A percentile compares a stretch with the other conserved stretches of the same genome.
Conservation (phyloP, 371 early-diverging fungal species). For the Funneliformis caledonium region DNA sequence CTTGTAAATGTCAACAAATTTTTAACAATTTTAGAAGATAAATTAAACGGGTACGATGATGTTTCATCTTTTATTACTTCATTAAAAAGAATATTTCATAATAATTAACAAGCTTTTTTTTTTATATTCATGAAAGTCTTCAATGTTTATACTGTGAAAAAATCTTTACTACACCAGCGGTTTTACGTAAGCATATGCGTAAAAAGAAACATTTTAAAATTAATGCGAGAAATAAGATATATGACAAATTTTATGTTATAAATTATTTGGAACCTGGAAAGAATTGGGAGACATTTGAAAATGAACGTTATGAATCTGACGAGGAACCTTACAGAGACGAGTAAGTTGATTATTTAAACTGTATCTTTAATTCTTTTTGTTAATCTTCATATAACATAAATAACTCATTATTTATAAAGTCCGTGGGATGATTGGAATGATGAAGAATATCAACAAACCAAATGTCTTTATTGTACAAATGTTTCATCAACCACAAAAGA, state of each 20-base stretch:
- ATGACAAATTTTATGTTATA: conserved; percentile 95
- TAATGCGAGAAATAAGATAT: conserved; percentile 84
- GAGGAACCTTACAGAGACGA: conserved; percentile 69
- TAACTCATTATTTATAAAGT: conserved; percentile 39
- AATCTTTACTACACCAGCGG: conserved; percentile 84
- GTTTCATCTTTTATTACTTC: background rate
- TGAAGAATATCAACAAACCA: conserved; percentile 62
- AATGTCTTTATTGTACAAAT: conserved; percentile 78
- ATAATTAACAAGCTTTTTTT: conserved; percentile 1
- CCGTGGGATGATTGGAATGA: conserved; percentile 89
- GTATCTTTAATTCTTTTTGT: background rate
- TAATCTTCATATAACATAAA: background rate
- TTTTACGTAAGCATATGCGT: conserved; percentile 95
- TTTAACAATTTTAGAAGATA: conserved; percentile 75
- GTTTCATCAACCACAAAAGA: conserved; percentile 67
- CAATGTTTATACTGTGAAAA: conserved; percentile 96
- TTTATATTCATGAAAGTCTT: conserved; percentile 52
- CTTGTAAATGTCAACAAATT: conserved; percentile 88
- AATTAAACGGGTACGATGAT: conserved; percentile 65
- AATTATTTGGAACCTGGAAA: conserved; percentile 93
- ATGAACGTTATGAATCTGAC: conserved; percentile 79
- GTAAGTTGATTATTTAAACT: conserved; percentile 45
- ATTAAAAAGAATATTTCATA: background rate
- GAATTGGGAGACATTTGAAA: conserved; percentile 89
- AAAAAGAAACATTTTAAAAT: conserved; percentile 99